Evolutionary conservation across 768 basidiomycete species (phyloP).

Genomic region (Mycena galericulata): DNA sequence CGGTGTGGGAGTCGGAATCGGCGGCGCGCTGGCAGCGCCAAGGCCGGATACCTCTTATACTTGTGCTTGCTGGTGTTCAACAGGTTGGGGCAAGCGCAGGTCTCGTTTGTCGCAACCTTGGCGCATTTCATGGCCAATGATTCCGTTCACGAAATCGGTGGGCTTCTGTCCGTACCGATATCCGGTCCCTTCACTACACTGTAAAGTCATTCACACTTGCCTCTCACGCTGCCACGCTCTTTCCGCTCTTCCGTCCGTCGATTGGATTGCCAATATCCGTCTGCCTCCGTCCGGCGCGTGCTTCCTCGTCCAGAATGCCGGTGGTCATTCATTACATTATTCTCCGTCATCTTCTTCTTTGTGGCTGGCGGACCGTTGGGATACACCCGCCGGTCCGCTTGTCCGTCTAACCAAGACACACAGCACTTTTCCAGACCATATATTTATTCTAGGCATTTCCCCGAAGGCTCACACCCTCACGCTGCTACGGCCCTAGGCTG

Average conservation of each 20-base stretch:
- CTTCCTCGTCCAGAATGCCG: conserved; percentile 7
- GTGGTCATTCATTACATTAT: background rate
- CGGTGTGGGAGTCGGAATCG: conserved; percentile 7
- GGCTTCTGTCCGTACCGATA: background rate
- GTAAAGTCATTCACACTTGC: background rate
- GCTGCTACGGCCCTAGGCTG: background rate
- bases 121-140: background rate
- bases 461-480: background rate
- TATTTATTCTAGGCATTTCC: background rate
- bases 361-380: background rate
- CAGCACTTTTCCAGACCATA: no score
- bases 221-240: conserved; percentile 20
- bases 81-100: no score
- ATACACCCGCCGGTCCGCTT: no score
- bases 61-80: background rate
- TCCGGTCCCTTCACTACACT: background rate
- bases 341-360: background rate
- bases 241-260: conserved; percentile 2
- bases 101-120: background rate
- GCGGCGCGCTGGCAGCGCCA: background rate
- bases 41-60: background rate
- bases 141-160: no score
- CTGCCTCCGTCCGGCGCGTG: conserved; percentile 6
- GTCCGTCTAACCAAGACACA: no score
- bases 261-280: conserved; percentile 16